Percentiles rank a stretch among this genome's conserved stretches.
Conservation (phyloP, 2,329 filamentous ascomycete species). For the Aspergillus sp. region DNA sequence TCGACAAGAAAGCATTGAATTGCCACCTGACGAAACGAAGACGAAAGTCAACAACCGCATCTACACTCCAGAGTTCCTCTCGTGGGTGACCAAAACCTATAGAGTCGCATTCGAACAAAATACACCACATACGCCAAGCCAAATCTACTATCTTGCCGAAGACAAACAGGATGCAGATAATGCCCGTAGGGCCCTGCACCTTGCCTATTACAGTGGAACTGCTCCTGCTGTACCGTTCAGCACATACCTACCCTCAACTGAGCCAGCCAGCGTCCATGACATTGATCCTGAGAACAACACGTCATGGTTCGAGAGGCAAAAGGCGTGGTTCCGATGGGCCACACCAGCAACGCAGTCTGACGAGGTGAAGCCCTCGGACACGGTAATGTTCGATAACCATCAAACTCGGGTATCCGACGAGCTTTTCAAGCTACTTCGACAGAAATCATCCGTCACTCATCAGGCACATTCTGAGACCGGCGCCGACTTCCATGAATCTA, state of each 20-base stretch:
- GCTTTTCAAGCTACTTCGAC: constrained; percentile 34
- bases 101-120: constrained; percentile 32
- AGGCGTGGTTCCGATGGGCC: constrained; percentile 43
- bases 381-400: constrained; percentile 34
- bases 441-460: neutral
- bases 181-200: constrained; percentile 37
- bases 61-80: constrained; percentile 30
- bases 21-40: constrained; percentile 11
- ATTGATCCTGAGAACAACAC: constrained; percentile 26
- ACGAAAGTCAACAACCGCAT: constrained; percentile 20
- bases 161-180: constrained; percentile 34
- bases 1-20: constrained; percentile 30
- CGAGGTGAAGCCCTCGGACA: constrained; percentile 19
- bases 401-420: constrained; percentile 33
- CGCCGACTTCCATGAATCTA: constrained; percentile 30
- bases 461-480: constrained; percentile 1
- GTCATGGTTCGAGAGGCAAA: constrained; percentile 35
- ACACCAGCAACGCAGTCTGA: constrained; percentile 27
- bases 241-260: constrained; percentile 36
- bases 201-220: constrained; percentile 28
- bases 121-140: constrained; percentile 20
- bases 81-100: constrained; percentile 36
- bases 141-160: constrained; percentile 37
- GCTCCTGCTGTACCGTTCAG: constrained; percentile 31
- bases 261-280: constrained; percentile 28